A percentile compares a stretch with the other conserved stretches of the same genome.
Evolutionary conservation across 2,329 filamentous ascomycete species (phyloP).

Genomic region (Ascochyta rabiei): DNA sequence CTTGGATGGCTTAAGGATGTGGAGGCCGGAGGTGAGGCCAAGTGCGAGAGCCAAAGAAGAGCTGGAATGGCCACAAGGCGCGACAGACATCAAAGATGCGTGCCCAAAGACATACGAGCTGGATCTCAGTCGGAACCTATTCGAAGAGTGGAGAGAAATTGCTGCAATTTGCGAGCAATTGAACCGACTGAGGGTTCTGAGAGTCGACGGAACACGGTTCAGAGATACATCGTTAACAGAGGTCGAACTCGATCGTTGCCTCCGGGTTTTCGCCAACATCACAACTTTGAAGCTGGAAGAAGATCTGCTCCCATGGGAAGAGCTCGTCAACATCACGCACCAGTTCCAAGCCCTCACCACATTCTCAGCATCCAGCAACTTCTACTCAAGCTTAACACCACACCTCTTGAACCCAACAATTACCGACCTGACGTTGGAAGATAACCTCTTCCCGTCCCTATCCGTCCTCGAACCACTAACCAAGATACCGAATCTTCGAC

Average conservation of each 20-base stretch:
- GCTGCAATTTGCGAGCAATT: slow-evolving; percentile 74
- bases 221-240: slow-evolving; percentile 39
- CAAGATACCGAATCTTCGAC: slow-evolving; percentile 60
- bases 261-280: slow-evolving; percentile 45
- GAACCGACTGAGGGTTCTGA: slow-evolving; percentile 67
- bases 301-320: slow-evolving; percentile 50
- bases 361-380: slow-evolving; percentile 55
- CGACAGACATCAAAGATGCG: slow-evolving; percentile 59
- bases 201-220: slow-evolving; percentile 79
- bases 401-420: slow-evolving; percentile 58
- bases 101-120: slow-evolving; percentile 71
- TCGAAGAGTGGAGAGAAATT: slow-evolving; percentile 71
- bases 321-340: slow-evolving; percentile 49
- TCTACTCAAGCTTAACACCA: slow-evolving; percentile 40
- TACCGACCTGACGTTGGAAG: slow-evolving; percentile 71
- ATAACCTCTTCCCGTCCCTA: slow-evolving; percentile 70
- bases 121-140: slow-evolving; percentile 83
- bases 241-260: slow-evolving; percentile 30
- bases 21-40: slow-evolving; percentile 38
- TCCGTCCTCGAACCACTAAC: slow-evolving; percentile 64
- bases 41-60: slow-evolving; percentile 16
- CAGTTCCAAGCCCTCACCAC: slow-evolving; percentile 62
- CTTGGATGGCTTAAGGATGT: slow-evolving; percentile 76
- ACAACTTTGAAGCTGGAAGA: slow-evolving; percentile 57
- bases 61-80: slow-evolving; percentile 35